These are phyloP conservation scores for Trametes gibbosa DNA, from an alignment of 768 basidiomycete species.

Conservation along the genomic window DNA sequence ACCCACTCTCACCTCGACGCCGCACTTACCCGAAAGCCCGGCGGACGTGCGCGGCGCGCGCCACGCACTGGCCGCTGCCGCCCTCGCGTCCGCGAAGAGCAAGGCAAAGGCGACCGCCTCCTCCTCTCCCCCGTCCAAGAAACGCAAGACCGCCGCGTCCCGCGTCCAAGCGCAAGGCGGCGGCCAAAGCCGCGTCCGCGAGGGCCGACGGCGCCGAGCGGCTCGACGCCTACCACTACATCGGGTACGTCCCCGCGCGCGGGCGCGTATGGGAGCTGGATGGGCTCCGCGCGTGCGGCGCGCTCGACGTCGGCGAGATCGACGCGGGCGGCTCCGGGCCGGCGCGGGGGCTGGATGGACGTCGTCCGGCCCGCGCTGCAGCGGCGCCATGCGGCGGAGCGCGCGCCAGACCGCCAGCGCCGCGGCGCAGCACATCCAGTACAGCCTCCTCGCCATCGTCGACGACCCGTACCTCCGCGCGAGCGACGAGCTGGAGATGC, in stretches of 20 bases:
- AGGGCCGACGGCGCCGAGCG: constrained; percentile 26
- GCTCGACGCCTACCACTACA: constrained; percentile 60
- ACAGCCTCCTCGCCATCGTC: constrained; percentile 61
- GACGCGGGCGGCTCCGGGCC: constrained; percentile 11
- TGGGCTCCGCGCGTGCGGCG: constrained; percentile 54
- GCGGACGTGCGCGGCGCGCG: constrained; percentile 55
- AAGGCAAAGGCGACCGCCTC: constrained; percentile 34
- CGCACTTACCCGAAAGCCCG: too few relatives aligned
- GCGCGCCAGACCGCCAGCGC: too few relatives aligned
- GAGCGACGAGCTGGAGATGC: constrained; percentile 52
- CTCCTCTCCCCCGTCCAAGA: constrained; percentile 40
- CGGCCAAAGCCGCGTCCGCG: constrained; percentile 22
- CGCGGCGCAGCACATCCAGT: constrained; percentile 44
- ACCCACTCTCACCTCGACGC: too few relatives aligned
- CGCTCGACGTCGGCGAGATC: constrained; percentile 62
- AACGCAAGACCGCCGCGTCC: constrained; percentile 21
- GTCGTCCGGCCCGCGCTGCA: constrained; percentile 57
- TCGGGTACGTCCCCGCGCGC: constrained; percentile 59
- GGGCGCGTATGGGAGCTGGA: constrained; percentile 74
- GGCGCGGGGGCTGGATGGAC: constrained; percentile 49
- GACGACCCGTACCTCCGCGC: constrained; percentile 46
- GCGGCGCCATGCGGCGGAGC: constrained; percentile 58
- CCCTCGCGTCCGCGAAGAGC: constrained; percentile 42
- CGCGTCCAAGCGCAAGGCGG: constrained; percentile 25
- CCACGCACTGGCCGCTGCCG: constrained; percentile 43